A percentile compares a stretch with the other conserved stretches of the same genome.
Evolutionary conservation across 306 rosid species (phyloP).

Genomic region (Alnus glutinosa): DNA sequence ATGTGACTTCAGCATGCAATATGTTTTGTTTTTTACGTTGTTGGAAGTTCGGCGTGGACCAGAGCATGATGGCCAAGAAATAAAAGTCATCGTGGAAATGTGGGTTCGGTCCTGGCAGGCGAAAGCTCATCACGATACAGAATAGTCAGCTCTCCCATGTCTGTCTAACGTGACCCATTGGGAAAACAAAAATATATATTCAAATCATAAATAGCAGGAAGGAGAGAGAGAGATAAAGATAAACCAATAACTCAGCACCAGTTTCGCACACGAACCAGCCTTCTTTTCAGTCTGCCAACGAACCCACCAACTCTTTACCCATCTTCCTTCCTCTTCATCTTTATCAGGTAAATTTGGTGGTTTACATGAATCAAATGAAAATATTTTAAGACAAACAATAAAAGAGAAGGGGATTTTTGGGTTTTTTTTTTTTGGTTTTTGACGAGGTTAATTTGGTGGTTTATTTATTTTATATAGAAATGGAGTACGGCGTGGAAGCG

Average conservation of each 20-base stretch:
- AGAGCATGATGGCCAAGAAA: conserved; percentile 3
- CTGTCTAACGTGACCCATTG: conserved; percentile 51
- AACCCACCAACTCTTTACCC: conserved; percentile 15
- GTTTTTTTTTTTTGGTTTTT: not conserved
- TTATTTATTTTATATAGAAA: conserved; percentile 30
- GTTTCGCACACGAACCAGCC: conserved; percentile 49
- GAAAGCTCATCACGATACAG: conserved; percentile 35
- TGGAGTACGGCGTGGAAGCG: conserved; percentile 61
- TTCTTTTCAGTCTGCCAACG: conserved; percentile 42
- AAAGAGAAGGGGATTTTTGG: not conserved
- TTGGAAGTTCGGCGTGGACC: conserved; percentile 8
- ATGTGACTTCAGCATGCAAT: not conserved
- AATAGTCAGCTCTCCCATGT: conserved; percentile 54
- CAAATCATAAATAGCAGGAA: conserved; percentile 8
- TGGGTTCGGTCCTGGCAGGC: conserved; percentile 27
- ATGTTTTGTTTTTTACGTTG: not conserved
- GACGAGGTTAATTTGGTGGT: conserved; percentile 12
- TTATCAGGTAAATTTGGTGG: conserved; percentile 38
- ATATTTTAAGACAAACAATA: not conserved
- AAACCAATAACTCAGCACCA: conserved; percentile 45
- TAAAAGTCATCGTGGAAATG: conserved; percentile 19
- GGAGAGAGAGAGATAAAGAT: conserved; percentile 31
- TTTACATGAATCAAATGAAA: not conserved
- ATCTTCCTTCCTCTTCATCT: conserved; percentile 20
- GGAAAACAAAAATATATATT: conserved; percentile 20